Conservation (phyloP, 805 yeast genomes). For the Clavispora fructus region DNA sequence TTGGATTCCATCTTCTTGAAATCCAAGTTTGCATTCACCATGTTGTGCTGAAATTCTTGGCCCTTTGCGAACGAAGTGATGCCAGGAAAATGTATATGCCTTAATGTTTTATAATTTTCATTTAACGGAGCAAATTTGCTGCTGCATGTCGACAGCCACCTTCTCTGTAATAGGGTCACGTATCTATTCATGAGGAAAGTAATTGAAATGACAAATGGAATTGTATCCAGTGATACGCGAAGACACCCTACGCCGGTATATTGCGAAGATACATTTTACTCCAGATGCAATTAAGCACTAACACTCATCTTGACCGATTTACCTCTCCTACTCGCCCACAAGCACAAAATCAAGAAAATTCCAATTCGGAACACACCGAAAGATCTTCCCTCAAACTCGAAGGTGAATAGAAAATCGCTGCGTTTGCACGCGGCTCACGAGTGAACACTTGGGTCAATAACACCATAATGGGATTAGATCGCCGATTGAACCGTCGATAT, state of each 20-base stretch:
- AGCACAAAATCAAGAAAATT: too few relatives aligned
- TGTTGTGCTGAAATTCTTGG: slow-evolving; percentile 47
- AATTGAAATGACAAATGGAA: not conserved
- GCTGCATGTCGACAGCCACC: slow-evolving; percentile 13
- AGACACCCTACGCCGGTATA: too few relatives aligned
- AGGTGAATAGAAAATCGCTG: too few relatives aligned
- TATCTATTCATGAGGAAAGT: not conserved
- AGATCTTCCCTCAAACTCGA: too few relatives aligned
- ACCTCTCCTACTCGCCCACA: not conserved
- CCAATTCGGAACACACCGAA: too few relatives aligned
- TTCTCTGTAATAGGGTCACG: slow-evolving; percentile 4
- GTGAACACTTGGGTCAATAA: not conserved
- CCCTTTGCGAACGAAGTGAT: slow-evolving; percentile 43
- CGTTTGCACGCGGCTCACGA: too few relatives aligned
- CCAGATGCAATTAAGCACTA: not conserved
- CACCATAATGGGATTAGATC: not conserved
- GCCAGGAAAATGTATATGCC: slow-evolving; percentile 41
- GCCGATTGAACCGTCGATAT: slow-evolving; percentile 1
- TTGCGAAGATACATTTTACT: not conserved
- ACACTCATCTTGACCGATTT: not conserved
- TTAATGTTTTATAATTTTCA: slow-evolving; percentile 29
- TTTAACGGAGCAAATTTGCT: slow-evolving; percentile 26
- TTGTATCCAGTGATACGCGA: too few relatives aligned
- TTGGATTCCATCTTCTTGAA: slow-evolving; percentile 50
- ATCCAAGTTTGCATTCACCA: slow-evolving; percentile 54